These are phyloP conservation scores for Scedosporium apiospermum DNA, from an alignment of 2,329 filamentous ascomycete species.

Conservation along the genomic window DNA sequence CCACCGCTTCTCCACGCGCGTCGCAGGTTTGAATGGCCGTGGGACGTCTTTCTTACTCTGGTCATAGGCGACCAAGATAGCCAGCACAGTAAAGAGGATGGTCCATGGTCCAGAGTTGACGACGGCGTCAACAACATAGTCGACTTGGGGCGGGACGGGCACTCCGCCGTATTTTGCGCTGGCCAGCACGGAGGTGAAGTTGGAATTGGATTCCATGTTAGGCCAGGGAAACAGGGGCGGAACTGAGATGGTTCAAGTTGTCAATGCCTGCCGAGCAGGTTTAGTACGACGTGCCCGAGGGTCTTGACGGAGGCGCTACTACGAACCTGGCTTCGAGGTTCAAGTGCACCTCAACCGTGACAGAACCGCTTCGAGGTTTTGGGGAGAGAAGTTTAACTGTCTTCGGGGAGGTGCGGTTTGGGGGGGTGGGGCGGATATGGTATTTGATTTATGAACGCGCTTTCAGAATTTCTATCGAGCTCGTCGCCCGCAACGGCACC, in stretches of 20 bases:
- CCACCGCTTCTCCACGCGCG: neutral
- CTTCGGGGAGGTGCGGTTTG: neutral
- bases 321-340: neutral
- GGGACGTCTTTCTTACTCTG: constrained; percentile 56
- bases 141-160: constrained; percentile 45
- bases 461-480: no score
- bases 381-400: neutral
- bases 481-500: no score
- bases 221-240: neutral
- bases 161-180: constrained; percentile 43
- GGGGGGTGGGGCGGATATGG: neutral
- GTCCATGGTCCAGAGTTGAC: constrained; percentile 52
- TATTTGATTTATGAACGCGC: neutral
- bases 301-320: no score
- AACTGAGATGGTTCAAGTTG: neutral
- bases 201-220: constrained; percentile 44
- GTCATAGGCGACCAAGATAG: constrained; percentile 72
- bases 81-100: constrained; percentile 59
- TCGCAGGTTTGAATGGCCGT: neutral
- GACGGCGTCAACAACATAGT: constrained; percentile 43
- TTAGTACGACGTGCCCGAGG: no score
- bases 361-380: neutral
- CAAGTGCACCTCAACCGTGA: neutral
- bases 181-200: constrained; percentile 60
- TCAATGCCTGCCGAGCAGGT: neutral